Conservation (phyloP, 78 protist species). For the Trichosphaerium sp. region DNA sequence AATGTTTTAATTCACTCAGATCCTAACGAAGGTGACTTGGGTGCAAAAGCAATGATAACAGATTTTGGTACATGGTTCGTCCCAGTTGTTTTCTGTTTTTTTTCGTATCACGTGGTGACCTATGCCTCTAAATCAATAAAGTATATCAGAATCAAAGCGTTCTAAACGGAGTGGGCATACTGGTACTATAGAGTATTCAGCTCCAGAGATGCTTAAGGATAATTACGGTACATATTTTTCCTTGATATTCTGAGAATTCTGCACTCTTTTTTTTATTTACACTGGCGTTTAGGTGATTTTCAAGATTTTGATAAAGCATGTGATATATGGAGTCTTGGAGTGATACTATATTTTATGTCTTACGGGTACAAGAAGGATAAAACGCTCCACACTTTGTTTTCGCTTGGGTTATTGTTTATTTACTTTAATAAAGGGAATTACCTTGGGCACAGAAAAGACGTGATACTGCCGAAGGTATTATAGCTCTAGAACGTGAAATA, state of each 20-base stretch:
- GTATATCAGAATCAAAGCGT: background rate
- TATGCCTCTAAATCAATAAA: background rate
- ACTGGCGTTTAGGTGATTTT: too few relatives aligned
- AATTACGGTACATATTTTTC: background rate
- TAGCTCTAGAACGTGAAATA: too few relatives aligned
- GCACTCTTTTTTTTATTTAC: too few relatives aligned
- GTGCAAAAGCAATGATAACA: conserved; percentile 40
- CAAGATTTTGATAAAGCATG: conserved; percentile 21
- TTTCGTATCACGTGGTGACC: too few relatives aligned
- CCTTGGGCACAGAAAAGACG: too few relatives aligned
- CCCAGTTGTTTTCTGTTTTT: too few relatives aligned
- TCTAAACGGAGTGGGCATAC: conserved; percentile 50
- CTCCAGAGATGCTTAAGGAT: conserved; percentile 37
- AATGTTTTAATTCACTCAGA: conserved; percentile 29
- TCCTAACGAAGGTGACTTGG: background rate
- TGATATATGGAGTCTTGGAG: conserved; percentile 56
- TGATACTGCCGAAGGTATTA: too few relatives aligned
- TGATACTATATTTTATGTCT: conserved; percentile 32
- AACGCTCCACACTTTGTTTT: too few relatives aligned
- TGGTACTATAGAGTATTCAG: conserved; percentile 49
- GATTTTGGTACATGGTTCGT: conserved; percentile 64
- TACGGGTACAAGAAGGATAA: too few relatives aligned
- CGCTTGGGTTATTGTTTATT: too few relatives aligned
- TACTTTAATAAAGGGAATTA: too few relatives aligned
- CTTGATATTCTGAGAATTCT: background rate